A percentile compares a stretch with the other conserved stretches of the same genome.
These are phyloP conservation scores for Trichosporon sp. DNA, from an alignment of 1,284 basidiomycete genomes.

Conservation along the genomic window DNA sequence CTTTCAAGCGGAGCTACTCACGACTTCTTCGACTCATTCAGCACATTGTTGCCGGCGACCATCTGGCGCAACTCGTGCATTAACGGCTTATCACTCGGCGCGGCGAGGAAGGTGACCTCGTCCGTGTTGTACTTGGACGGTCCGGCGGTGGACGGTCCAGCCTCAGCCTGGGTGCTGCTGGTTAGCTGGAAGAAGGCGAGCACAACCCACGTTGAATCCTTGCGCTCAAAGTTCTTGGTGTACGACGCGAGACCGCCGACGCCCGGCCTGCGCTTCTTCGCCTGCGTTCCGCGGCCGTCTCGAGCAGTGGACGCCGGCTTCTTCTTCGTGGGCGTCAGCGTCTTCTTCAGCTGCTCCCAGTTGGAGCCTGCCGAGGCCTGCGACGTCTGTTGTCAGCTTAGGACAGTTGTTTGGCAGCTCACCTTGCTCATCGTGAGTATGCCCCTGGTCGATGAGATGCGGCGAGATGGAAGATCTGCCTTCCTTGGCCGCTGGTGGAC, in stretches of 20 bases:
- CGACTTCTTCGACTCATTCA: conserved; percentile 41
- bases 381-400: neutral
- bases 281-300: conserved; percentile 3
- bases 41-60: conserved; percentile 35
- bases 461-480: neutral
- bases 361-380: conserved; percentile 22
- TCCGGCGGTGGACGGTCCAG: conserved; percentile 1
- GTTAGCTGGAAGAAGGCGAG: neutral
- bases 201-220: neutral
- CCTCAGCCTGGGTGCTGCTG: neutral
- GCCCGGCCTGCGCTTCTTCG: conserved; percentile 8
- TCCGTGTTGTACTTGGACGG: conserved; percentile 9
- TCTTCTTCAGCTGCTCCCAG: conserved; percentile 37
- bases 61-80: conserved; percentile 41
- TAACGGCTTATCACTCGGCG: conserved; percentile 28
- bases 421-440: neutral
- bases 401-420: neutral
- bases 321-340: neutral
- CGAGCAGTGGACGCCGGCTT: neutral
- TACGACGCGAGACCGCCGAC: neutral
- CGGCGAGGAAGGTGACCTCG: conserved; percentile 25
- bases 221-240: neutral
- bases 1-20: conserved; percentile 16
- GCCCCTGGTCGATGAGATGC: neutral
- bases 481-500: neutral